phyloP scores from a whole-genome alignment of 805 yeast genomes.

The Candida coquimbonensis region DNA sequence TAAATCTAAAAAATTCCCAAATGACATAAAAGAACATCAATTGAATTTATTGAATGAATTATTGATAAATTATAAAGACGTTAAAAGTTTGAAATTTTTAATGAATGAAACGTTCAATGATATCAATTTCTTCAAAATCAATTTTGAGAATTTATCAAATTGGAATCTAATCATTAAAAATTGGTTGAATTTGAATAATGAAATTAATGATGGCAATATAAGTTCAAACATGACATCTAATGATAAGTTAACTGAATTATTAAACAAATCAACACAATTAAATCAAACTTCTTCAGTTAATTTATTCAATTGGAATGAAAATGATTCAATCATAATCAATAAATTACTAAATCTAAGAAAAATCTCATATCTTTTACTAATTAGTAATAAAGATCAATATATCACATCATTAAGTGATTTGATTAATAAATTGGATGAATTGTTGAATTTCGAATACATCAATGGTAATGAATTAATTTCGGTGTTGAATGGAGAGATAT shows the following conservation, averaged over 20 bases:
- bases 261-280: slow-evolving; percentile 36
- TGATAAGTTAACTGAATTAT: slow-evolving; percentile 49
- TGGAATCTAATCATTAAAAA: slow-evolving; percentile 52
- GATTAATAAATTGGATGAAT: slow-evolving; percentile 38
- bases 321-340: slow-evolving; percentile 41
- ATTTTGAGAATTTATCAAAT: slow-evolving; percentile 20
- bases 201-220: background rate
- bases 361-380: slow-evolving; percentile 53
- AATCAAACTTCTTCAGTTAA: slow-evolving; percentile 39
- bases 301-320: slow-evolving; percentile 68
- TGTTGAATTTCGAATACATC: slow-evolving; percentile 13
- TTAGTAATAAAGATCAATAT: slow-evolving; percentile 54
- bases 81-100: slow-evolving; percentile 56
- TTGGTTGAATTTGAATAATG: slow-evolving; percentile 58
- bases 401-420: slow-evolving; percentile 42
- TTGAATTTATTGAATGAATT: slow-evolving; percentile 36
- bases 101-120: slow-evolving; percentile 64
- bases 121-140: slow-evolving; percentile 41
- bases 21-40: slow-evolving; percentile 33
- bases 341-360: slow-evolving; percentile 52
- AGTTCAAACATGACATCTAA: slow-evolving; percentile 12
- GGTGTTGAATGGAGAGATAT: slow-evolving; percentile 34
- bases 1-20: slow-evolving; percentile 36
- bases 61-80: slow-evolving; percentile 23
- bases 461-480: slow-evolving; percentile 23